These are phyloP conservation scores for Fraxinus nigra DNA, from an alignment of 305 asterid species.

Conservation along the genomic window DNA sequence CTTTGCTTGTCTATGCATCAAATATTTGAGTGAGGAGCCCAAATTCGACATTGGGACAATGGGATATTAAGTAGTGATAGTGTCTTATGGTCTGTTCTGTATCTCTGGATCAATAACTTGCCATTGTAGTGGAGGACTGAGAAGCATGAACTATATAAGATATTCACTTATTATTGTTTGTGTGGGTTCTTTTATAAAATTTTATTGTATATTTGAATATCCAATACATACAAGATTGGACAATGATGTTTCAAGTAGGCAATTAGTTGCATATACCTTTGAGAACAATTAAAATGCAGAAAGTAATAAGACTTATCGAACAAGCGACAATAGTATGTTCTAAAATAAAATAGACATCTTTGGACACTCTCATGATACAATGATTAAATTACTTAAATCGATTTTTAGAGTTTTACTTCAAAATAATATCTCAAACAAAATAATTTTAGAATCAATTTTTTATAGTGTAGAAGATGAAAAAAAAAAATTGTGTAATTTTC, in stretches of 20 bases:
- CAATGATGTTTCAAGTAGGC: not conserved
- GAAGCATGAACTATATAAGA: not conserved
- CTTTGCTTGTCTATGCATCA: slow-evolving; percentile 4
- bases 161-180: not conserved
- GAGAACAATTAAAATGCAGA: not conserved
- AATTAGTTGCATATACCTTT: not conserved
- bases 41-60: not conserved
- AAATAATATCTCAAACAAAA: not conserved
- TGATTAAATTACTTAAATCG: not conserved
- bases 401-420: not conserved
- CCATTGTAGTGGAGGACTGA: not conserved
- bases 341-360: not conserved
- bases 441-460: not conserved
- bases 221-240: too few relatives aligned
- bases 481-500: too few relatives aligned
- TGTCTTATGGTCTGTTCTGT: not conserved
- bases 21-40: not conserved
- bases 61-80: not conserved
- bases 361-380: not conserved
- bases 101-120: not conserved
- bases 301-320: not conserved
- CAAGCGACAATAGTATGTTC: not conserved
- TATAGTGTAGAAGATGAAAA: not conserved
- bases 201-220: not conserved
- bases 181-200: not conserved